Evolutionary conservation across 2,329 filamentous ascomycete genomes (phyloP), one percentile per base, ranked within the genome.

Genomic region (Exophiala sp.): DNA sequence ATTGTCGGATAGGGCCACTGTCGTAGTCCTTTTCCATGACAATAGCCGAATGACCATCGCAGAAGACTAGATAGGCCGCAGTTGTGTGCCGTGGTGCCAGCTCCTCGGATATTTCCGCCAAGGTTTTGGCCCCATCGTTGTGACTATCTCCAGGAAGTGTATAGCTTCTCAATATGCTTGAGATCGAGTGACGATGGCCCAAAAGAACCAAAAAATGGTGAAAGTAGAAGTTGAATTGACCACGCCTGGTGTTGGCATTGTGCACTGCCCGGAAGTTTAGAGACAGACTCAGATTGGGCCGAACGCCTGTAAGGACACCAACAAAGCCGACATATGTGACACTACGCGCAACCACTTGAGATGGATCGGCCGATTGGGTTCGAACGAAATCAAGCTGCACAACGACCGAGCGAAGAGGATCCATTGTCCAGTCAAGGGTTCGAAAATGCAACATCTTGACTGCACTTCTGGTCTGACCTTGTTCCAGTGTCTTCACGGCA

Each of bases 11-110:
- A 1, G 69, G 70, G 2, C 77, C 79, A 1, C 65, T 73, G 2
- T 62, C 44, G 50, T 76, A 72, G 60, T 85, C 81, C 62, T 85
- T 84, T 59, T 84, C 80, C 43, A 85, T 69, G 0, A 79, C 70
- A 1, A 75, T 65, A 2, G 76, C 76, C 41, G 72, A 67, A 0
- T 55, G 50, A 0, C 78, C 79, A 43, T 81, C 74, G 58, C 78
- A 78, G 57, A 84, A 75, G 29, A 78, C 77, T 1, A 85, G 61
- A 61, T 85, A 85, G 35, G 79, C 81, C 1, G 80, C 79, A 12
- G 81, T 78, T 0, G 77, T 78, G 1, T 68, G 71, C 2, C 69
- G 64, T 0, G 57, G 55, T 2, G 74, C 67, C 8, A 73, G 64
- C 6, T 47, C 54, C 21, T 52, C 55, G 2, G 52, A 32, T 5